phyloP scores from a whole-genome alignment of 768 basidiomycete species.

The Suillus ampliporus region DNA sequence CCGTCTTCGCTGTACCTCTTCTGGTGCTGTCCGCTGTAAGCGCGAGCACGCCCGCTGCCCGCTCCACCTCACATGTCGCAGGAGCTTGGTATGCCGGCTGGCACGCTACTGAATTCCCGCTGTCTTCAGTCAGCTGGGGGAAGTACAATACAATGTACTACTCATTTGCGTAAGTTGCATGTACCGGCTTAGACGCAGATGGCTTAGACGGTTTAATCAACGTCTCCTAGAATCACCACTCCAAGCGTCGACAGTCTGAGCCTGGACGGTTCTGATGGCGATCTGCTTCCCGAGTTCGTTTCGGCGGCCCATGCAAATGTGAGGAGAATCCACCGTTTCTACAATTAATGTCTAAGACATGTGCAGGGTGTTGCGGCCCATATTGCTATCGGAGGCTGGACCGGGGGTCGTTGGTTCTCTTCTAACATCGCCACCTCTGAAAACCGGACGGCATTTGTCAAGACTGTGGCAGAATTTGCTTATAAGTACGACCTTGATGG shows the following conservation, averaged over 20 bases:
- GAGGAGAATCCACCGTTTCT: neutral
- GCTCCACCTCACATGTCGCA: conserved; percentile 10
- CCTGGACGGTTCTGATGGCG: conserved; percentile 5
- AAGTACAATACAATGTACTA: conserved; percentile 62
- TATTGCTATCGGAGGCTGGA: conserved; percentile 65
- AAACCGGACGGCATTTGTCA: conserved; percentile 61
- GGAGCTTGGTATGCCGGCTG: conserved; percentile 54
- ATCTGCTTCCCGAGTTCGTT: conserved; percentile 11
- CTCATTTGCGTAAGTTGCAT: conserved; percentile 57
- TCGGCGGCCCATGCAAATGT: conserved; percentile 9
- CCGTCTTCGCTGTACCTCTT: neutral
- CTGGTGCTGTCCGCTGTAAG: neutral
- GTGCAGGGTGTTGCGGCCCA: conserved; percentile 55
- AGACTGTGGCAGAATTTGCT: conserved; percentile 51
- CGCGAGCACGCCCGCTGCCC: neutral
- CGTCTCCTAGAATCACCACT: conserved; percentile 6
- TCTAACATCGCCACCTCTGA: conserved; percentile 49
- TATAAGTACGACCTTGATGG: conserved; percentile 58
- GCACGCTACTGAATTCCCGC: conserved; percentile 39
- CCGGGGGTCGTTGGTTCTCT: conserved; percentile 61
- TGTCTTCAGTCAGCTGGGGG: conserved; percentile 50
- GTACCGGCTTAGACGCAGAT: neutral
- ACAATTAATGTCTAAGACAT: neutral
- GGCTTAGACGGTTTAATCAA: too few species aligned
- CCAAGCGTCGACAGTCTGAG: conserved; percentile 3